Evolutionary conservation across 768 basidiomycete genomes (phyloP).

Genomic region (Trametopsis cervina): DNA sequence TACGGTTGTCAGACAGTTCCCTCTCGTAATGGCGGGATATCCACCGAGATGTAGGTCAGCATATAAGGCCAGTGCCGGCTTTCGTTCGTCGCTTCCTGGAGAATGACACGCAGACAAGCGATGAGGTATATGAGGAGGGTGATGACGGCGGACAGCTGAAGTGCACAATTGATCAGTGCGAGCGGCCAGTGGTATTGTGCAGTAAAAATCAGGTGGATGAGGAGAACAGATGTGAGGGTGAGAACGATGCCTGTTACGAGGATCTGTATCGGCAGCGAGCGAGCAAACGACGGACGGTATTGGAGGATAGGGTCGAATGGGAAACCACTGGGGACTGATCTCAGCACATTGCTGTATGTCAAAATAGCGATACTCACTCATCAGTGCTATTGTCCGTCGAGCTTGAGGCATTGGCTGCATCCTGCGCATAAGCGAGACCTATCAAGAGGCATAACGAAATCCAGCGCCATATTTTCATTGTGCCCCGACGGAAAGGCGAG

Average conservation of each 20-base stretch:
- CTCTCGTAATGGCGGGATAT: conserved; percentile 52
- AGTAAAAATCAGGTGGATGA: conserved; percentile 92
- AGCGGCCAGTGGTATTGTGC: conserved; percentile 95
- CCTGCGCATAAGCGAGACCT: not conserved
- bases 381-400: not conserved
- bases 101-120: conserved; percentile 63
- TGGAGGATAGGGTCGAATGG: conserved; percentile 65
- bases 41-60: conserved; percentile 84
- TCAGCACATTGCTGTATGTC: not conserved
- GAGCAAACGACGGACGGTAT: conserved; percentile 75
- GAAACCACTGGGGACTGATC: conserved; percentile 17
- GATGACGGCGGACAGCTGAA: conserved; percentile 80
- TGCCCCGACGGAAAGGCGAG: no score
- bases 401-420: not conserved
- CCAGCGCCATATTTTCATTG: no score
- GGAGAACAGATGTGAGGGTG: conserved; percentile 76
- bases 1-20: no score
- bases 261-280: conserved; percentile 88
- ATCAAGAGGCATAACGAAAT: not conserved
- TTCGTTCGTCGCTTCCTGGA: conserved; percentile 43
- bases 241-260: conserved; percentile 79
- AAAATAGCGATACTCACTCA: not conserved
- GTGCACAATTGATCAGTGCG: conserved; percentile 83
- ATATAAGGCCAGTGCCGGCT: conserved; percentile 90
- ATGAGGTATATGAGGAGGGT: conserved; percentile 73